Percentiles rank a stretch among this genome's conserved stretches.
These are phyloP conservation scores for Zelopaecilomyces penicillatus DNA, from an alignment of 2,329 filamentous ascomycete genomes.

Conservation along the genomic window DNA sequence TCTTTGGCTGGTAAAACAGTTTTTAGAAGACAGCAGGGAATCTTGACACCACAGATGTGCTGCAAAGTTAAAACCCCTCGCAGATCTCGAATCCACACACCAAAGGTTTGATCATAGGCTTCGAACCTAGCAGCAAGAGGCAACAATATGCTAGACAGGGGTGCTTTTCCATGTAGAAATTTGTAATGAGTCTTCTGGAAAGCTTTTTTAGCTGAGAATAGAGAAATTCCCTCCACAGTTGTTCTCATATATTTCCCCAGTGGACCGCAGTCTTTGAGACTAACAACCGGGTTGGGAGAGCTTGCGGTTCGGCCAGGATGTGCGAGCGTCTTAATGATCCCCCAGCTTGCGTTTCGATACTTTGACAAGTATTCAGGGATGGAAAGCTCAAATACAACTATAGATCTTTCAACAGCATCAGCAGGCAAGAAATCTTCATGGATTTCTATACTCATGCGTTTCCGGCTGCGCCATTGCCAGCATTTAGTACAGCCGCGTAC, in stretches of 20 bases:
- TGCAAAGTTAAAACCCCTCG: constrained; percentile 31
- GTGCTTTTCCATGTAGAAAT: not conserved
- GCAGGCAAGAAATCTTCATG: constrained; percentile 20
- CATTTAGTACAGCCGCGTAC: constrained; percentile 12
- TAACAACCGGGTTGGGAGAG: not conserved
- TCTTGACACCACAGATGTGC: constrained; percentile 29
- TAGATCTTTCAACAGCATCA: constrained; percentile 17
- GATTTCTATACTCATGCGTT: constrained; percentile 8
- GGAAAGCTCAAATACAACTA: constrained; percentile 41
- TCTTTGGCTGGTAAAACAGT: not conserved
- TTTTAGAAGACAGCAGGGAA: constrained; percentile 5
- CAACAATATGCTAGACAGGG: not conserved
- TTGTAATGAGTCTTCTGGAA: constrained; percentile 20
- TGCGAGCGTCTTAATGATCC: constrained; percentile 7
- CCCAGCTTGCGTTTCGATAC: constrained; percentile 14
- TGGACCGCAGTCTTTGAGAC: not conserved
- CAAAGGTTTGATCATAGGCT: constrained; percentile 1
- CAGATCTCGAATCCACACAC: constrained; percentile 6
- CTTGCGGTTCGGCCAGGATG: not conserved
- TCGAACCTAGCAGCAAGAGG: constrained; percentile 8
- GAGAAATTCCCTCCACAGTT: constrained; percentile 1
- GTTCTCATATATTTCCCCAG: constrained; percentile 2
- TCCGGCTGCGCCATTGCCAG: constrained; percentile 8
- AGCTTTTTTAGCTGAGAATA: constrained; percentile 17
- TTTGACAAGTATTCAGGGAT: constrained; percentile 36